Conservation (phyloP, 139 green algal species). For the Nannochloris sp. region DNA sequence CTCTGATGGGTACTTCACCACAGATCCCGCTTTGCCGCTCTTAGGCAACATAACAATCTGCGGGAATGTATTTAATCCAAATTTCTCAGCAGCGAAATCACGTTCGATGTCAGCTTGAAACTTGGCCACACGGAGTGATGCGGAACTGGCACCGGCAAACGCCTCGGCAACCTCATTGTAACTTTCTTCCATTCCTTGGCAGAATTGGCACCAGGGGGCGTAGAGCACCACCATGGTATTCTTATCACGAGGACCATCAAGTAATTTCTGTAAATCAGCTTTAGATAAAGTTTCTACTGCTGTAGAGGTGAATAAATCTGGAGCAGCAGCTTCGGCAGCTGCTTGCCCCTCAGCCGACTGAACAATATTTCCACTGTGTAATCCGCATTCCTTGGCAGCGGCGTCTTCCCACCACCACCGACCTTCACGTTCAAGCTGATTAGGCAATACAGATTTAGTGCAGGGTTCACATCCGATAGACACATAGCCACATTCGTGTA, state of each 20-base stretch:
- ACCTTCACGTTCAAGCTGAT: conserved; percentile 94
- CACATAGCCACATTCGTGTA: conserved; percentile 86
- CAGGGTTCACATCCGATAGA: conserved; percentile 98
- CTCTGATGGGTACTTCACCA: conserved; percentile 78
- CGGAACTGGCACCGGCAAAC: conserved; percentile 36
- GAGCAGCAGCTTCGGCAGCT: conserved; percentile 26
- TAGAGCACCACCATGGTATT: conserved; percentile 87
- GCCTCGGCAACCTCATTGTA: conserved; percentile 63
- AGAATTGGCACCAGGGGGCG: conserved; percentile 94
- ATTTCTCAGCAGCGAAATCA: conserved; percentile 57
- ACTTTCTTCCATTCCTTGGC: conserved; percentile 69
- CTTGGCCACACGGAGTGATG: conserved; percentile 62
- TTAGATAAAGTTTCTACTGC: conserved; percentile 49
- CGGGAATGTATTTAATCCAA: conserved; percentile 86
- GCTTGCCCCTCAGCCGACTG: conserved; percentile 8
- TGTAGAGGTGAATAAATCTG: conserved; percentile 54
- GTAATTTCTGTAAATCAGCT: conserved; percentile 47
- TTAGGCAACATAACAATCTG: conserved; percentile 79
- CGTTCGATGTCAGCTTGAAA: conserved; percentile 78
- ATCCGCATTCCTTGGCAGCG: conserved; percentile 92
- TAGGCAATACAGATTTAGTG: conserved; percentile 88
- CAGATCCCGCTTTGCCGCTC: conserved; percentile 17
- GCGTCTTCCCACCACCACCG: conserved; percentile 99
- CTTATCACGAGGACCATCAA: conserved; percentile 45
- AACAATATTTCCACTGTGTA: conserved; percentile 88